Conservation (phyloP, 805 yeast species). For the Barnettozyma siamensis region DNA sequence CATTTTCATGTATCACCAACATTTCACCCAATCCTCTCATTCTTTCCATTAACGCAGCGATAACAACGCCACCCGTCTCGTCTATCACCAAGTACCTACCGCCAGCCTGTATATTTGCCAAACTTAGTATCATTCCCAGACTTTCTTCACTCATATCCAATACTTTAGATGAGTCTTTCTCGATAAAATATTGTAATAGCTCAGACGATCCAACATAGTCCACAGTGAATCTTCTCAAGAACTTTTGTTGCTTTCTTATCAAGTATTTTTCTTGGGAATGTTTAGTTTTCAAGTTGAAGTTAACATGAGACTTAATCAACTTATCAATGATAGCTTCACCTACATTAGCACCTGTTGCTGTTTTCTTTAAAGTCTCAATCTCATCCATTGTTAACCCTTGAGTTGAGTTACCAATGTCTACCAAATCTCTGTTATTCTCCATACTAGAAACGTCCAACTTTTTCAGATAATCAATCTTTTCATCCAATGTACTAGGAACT, state of each 20-base stretch:
- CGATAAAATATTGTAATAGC: constrained; percentile 66
- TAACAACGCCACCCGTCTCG: constrained; percentile 90
- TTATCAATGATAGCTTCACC: constrained; percentile 78
- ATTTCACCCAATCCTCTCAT: constrained; percentile 73
- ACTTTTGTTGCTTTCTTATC: constrained; percentile 88
- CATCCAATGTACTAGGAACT: constrained; percentile 20
- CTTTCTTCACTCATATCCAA: constrained; percentile 84
- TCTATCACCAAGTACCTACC: constrained; percentile 86
- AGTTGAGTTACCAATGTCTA: constrained; percentile 60
- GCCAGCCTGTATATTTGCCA: constrained; percentile 82
- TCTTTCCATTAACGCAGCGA: constrained; percentile 82
- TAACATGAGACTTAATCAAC: constrained; percentile 77
- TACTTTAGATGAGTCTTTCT: constrained; percentile 59
- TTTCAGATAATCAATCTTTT: constrained; percentile 24
- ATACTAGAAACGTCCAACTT: constrained; percentile 37
- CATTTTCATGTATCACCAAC: constrained; percentile 82
- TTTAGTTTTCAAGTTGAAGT: constrained; percentile 82
- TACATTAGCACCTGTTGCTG: constrained; percentile 50
- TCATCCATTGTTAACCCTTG: constrained; percentile 77
- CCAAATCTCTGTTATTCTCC: constrained; percentile 58
- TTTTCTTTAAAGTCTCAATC: constrained; percentile 73
- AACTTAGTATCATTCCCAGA: constrained; percentile 67
- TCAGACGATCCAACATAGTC: constrained; percentile 68
- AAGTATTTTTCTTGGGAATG: constrained; percentile 90
- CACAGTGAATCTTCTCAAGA: constrained; percentile 77